Percentiles rank a stretch among this genome's conserved stretches.
These are phyloP conservation scores for Eucalyptus regnans DNA, from an alignment of 345 rosid species.

Conservation along the genomic window DNA sequence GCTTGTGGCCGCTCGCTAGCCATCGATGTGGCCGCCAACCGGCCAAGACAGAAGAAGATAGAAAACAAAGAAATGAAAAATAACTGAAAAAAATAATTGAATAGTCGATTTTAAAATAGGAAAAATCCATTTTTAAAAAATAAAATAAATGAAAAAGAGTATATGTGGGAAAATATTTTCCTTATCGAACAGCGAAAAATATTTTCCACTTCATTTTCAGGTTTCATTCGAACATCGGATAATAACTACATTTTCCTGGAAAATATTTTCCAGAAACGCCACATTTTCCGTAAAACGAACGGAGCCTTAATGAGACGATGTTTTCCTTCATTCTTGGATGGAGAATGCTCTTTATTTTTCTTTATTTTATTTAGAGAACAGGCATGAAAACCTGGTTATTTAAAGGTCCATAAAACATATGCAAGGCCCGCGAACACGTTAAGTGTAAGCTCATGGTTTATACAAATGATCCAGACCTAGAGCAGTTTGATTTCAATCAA, in stretches of 20 bases:
- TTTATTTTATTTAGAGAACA: too few relatives aligned
- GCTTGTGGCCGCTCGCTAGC: fast-evolving
- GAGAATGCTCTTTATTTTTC: neutral
- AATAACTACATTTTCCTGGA: too few relatives aligned
- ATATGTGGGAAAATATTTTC: too few relatives aligned
- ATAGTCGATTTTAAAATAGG: too few relatives aligned
- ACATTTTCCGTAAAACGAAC: fast-evolving
- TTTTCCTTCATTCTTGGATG: neutral
- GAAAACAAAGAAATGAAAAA: too few relatives aligned
- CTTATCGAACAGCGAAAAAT: fast-evolving
- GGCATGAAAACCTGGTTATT: neutral
- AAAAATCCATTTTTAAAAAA: too few relatives aligned
- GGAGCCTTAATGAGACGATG: too few relatives aligned
- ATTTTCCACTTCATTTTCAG: too few relatives aligned
- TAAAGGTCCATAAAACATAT: neutral
- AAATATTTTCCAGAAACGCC: too few relatives aligned
- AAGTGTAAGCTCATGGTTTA: neutral
- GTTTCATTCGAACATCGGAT: too few relatives aligned
- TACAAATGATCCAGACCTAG: neutral
- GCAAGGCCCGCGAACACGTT: neutral
- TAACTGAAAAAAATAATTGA: too few relatives aligned
- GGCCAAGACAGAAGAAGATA: fast-evolving
- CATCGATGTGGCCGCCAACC: fast-evolving
- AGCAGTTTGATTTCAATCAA: neutral
- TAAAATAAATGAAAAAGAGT: too few relatives aligned